Evolutionary conservation across 1,284 basidiomycete species (phyloP).

Genomic region (Puccinia coronata): DNA sequence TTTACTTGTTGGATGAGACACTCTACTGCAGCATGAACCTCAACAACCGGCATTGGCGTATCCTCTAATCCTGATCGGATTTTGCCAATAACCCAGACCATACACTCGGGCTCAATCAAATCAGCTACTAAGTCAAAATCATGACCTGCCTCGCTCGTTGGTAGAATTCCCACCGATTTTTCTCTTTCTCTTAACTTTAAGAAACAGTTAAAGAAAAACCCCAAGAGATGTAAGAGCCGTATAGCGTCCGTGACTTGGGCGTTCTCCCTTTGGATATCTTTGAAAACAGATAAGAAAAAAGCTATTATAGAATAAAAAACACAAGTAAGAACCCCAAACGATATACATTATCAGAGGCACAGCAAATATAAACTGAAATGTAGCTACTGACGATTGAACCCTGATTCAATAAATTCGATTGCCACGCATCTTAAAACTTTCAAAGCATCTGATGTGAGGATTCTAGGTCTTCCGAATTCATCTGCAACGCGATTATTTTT

Average conservation of each 20-base stretch:
- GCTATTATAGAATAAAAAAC: conserved; percentile 62
- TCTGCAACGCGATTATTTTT: conserved; percentile 68
- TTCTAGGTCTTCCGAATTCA: conserved; percentile 62
- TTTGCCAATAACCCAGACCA: conserved; percentile 81
- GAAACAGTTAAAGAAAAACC: conserved; percentile 89
- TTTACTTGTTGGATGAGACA: conserved; percentile 78
- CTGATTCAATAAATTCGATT: conserved; percentile 71
- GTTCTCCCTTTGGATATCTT: conserved; percentile 86
- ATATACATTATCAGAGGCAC: not conserved
- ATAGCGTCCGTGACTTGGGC: conserved; percentile 87
- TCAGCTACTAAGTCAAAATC: conserved; percentile 76
- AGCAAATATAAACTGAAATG: conserved; percentile 46
- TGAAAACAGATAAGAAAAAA: conserved; percentile 78
- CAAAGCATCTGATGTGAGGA: conserved; percentile 71
- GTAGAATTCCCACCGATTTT: conserved; percentile 54
- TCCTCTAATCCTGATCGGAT: conserved; percentile 85
- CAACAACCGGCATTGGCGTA: conserved; percentile 89
- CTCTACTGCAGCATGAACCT: conserved; percentile 87
- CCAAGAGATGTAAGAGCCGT: conserved; percentile 75
- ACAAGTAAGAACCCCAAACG: not conserved
- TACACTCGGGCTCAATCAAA: conserved; percentile 79
- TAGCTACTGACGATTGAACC: conserved; percentile 75
- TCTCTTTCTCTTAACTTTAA: conserved; percentile 60
- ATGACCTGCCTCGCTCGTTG: conserved; percentile 61
- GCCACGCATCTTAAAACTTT: conserved; percentile 70